Evolutionary conservation across 257 asterid species (phyloP).

Genomic region (Fraxinus cuspidata): DNA sequence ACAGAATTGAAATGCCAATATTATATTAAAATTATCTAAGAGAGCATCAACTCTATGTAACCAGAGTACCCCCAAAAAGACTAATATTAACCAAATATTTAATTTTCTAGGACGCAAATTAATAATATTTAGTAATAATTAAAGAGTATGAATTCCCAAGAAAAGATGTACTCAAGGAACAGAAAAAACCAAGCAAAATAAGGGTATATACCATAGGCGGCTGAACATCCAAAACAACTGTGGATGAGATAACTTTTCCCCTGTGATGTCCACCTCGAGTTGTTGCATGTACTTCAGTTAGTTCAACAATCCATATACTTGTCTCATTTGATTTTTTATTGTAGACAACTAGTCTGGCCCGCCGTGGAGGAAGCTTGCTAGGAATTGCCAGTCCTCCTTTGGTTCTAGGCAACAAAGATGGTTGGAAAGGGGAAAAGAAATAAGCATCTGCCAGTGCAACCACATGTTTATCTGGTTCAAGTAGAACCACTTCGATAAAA

Average conservation of each 20-base stretch:
- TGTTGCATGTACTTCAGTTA: constrained; percentile 90
- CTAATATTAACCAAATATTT: background rate
- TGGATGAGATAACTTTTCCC: constrained; percentile 85
- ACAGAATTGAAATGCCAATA: background rate
- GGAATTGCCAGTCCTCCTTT: constrained; percentile 91
- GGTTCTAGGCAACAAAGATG: constrained; percentile 74
- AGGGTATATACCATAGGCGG: constrained; percentile 78
- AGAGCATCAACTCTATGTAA: background rate
- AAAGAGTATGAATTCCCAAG: background rate
- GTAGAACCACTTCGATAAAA: constrained; percentile 84
- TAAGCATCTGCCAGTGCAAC: constrained; percentile 98
- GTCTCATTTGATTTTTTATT: constrained; percentile 90
- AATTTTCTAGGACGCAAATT: background rate
- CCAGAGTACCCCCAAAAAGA: background rate
- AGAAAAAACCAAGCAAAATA: background rate
- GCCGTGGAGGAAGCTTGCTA: constrained; percentile 88
- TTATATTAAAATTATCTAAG: background rate
- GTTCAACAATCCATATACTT: constrained; percentile 91
- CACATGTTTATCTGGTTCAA: constrained; percentile 87
- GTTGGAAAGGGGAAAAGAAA: constrained; percentile 96
- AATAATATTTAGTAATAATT: background rate
- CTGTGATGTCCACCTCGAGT: constrained; percentile 96
- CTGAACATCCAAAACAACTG: constrained; percentile 82
- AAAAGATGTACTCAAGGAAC: background rate
- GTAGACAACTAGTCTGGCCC: constrained; percentile 85